Base-by-base conservation (phyloP, 148 eudicot genomes). In the Chenopodium berlandieri region DNA sequence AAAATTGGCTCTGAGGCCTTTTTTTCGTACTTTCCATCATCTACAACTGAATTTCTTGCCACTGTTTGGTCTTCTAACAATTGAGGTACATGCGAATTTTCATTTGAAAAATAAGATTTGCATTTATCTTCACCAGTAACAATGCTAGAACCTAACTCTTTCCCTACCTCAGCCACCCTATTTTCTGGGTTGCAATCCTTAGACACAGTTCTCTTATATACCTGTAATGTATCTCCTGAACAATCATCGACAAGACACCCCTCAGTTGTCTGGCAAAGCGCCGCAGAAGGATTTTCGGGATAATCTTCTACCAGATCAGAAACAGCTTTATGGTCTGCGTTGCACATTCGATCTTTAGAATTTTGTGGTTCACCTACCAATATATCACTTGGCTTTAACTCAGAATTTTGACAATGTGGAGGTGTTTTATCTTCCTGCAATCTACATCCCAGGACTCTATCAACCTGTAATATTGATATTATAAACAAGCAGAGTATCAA, bases 381-480 rank as follows among this genome's bases (percentile, higher is more conserved):
- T 52, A 40, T 74, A 69, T 48, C 86, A 76, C 69, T 83, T 76
- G 85, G 75, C 83, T 76, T 81, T 32, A 63, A 69, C 75, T 52
- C 82, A 58, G 85, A 72, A 23, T 68, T 72, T 79, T 83, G 80
- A 80, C 77, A 69, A 47, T 84, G 76, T 70, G 85, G 34, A 62
- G 44, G 25, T 85, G 82, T 34, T 23, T 66, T 25, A 74, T 78
- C 85, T 62, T 85, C 87, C 86, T 81, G 91, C 76, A 92, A 80
- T 75, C 99, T 92, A 88, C 99, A 90, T 31, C 97, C 99, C 83
- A 96, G 80, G 82, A 96, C 91, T 82, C 97, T 88, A 88, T 94
- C 99, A 82, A 96, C 99, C 99, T 92, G 86, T 65, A 80, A 81
- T 56, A 73, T 73, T 73, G 23, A 86, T 73, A 47, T 68, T 78